phyloP scores from a whole-genome alignment of 2,329 filamentous ascomycete species.

The Ambrosiella xylebori region DNA sequence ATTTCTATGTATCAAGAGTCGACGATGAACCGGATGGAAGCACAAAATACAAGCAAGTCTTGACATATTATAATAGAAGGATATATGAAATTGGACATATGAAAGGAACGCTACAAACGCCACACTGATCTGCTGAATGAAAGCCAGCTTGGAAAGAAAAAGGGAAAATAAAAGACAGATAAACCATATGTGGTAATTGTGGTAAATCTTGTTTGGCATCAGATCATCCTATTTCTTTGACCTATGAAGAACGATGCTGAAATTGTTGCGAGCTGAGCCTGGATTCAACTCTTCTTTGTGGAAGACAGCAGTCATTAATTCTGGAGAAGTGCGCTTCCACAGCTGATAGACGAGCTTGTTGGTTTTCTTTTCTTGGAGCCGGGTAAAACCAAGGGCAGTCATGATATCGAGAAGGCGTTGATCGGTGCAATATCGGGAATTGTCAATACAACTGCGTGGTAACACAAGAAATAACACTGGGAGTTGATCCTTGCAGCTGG shows the following conservation, averaged over 20 bases:
- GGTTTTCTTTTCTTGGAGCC: conserved; percentile 52
- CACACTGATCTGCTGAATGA: no score
- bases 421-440: conserved; percentile 79
- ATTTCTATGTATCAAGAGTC: no score
- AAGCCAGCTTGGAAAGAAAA: background rate
- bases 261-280: conserved; percentile 72
- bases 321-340: conserved; percentile 40
- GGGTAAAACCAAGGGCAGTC: conserved; percentile 53
- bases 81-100: no score
- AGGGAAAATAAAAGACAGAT: background rate
- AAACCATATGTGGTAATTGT: background rate
- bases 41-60: no score
- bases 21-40: no score
- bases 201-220: no score
- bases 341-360: conserved; percentile 77
- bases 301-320: conserved; percentile 24
- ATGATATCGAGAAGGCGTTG: conserved; percentile 54
- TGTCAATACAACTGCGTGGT: conserved; percentile 71
- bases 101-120: no score
- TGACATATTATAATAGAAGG: no score
- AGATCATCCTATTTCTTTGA: background rate
- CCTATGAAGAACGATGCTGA: conserved; percentile 52
- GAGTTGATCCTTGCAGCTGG: conserved; percentile 23
- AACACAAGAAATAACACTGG: conserved; percentile 77
- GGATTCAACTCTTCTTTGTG: conserved; percentile 63